phyloP scores from a whole-genome alignment of 148 eudicot genomes.

The Polygonum maritimum region DNA sequence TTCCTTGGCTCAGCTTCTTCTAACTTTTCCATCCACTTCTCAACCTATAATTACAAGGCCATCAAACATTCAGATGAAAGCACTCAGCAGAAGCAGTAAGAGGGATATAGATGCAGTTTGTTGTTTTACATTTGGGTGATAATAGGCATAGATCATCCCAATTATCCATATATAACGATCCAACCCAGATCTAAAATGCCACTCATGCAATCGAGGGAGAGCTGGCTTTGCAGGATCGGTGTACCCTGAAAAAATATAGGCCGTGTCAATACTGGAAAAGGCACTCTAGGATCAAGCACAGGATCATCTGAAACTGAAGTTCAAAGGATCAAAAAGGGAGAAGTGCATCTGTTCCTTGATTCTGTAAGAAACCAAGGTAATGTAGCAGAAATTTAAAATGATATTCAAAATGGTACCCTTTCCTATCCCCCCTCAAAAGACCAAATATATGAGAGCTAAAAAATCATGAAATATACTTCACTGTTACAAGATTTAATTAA shows the following conservation, averaged over 20 bases:
- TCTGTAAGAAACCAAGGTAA: neutral
- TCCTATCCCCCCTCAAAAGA: neutral
- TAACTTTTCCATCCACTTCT: conserved; percentile 86
- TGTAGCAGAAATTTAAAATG: neutral
- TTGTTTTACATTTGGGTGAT: conserved; percentile 72
- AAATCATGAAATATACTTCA: neutral
- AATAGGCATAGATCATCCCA: conserved; percentile 94
- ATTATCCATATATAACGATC: conserved; percentile 97
- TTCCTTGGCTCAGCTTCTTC: conserved; percentile 79
- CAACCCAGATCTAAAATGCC: conserved; percentile 99
- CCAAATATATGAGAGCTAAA: neutral
- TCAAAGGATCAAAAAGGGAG: neutral
- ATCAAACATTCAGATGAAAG: neutral
- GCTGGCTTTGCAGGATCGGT: conserved; percentile 93
- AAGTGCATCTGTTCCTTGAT: neutral
- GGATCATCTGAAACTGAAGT: neutral
- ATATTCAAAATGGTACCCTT: neutral
- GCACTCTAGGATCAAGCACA: neutral
- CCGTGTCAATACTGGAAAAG: neutral
- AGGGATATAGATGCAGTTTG: neutral
- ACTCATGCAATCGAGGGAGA: conserved; percentile 78
- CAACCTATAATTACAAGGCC: conserved; percentile 43
- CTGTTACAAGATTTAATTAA: neutral
- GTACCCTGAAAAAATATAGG: conserved; percentile 45
- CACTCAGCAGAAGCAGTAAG: neutral